Base-by-base conservation (phyloP, 73 alveolate species). In the Halteria grandinella region DNA sequence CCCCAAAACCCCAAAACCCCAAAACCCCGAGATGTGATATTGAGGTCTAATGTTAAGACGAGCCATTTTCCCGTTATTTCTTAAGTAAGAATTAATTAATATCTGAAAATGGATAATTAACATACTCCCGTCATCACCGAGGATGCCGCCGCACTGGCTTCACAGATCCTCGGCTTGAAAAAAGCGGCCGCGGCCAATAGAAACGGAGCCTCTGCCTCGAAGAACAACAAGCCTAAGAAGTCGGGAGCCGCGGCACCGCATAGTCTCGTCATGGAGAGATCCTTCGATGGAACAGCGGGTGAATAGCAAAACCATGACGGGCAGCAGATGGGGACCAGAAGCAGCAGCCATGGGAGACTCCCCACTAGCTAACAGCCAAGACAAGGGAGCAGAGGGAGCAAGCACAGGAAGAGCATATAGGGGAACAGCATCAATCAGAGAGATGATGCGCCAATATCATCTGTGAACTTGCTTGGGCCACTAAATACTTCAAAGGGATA, bases 331-430 rank as follows among this genome's bases (percentile, higher is more conserved):
- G 77, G 77, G 37, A 60, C 77, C 3, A 32, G 77, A 36, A 24
- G 55, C 43, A 60, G 77, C 59, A 60, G 77, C 24, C 18, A 40
- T n/a, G 77, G 77, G 1, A 33, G 77, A 17, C 37, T 60, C n/a
- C 37, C 37, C 34, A 40, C 77, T 36, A n/a, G n/a, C n/a, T 60
- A 60, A 25, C 32, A 66, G 21, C 80, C 80, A 4, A 66, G 63
- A 45, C 33, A 66, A 66, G 69, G 63, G 24, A 66, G 80, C 58
- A 66, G 80, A 41, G 69, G 53, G 14, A 66, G 47, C 29, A 66
- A 66, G 51, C 69, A 66, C 20, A 66, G 80, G 53, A 66, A 66
- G 43, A 66, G 80, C 58, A 50, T 36, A 1, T 34, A 66, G 3
- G 5, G 6, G 3, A 10, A 21, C 20, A 66, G 80, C 34, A n/a